Base-by-base conservation (phyloP, 768 basidiomycete genomes). In the Cyclocybe cylindracea region DNA sequence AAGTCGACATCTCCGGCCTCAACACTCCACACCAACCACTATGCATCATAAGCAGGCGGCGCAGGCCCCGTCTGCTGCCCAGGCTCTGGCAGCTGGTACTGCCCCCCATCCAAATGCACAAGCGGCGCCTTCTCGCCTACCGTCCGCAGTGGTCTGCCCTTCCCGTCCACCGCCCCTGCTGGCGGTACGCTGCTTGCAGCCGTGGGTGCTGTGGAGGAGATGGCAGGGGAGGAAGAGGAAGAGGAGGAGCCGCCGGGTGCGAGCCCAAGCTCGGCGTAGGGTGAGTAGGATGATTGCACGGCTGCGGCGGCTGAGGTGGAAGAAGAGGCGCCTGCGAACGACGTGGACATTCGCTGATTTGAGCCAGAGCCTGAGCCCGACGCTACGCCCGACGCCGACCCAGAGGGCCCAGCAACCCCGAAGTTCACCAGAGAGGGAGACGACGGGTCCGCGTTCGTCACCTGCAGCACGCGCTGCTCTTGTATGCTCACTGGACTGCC, bases 401-500 rank as follows among this genome's bases (percentile, higher is more conserved):
- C 24, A 5, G 24, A 24, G 5, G 24, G 24, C 3, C 24, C 24
- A 5, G 24, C 24, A 24, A 24, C 24, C 5, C 24, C 24, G 5
- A 24, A 24, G 24, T 38, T 35, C 18, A 36, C 38, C 4, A 18
- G 19, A 14, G 31, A 33, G 33, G 69, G 66, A 1, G 59, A 62
- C 16, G 68, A 66, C 19, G 68, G 67, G 16, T 72, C 72, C 4
- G 69, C 63, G 46, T 78, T 78, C 10, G 70, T 71, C 3, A 78
- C 69, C 45, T 75, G 75, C 40, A 78, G 58, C n/a, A 67, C 48
- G n/a, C 65, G 66, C 31, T 61, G 68, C 47, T 77, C 72, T 49
- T 70, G 70, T 49, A 74, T 53, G 54, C 71, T 74, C 51, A 70
- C 68, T n/a, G 76, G 76, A 51, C 73, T 78, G 5, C 75, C 75